These are phyloP conservation scores for Veloboletus limbatus DNA, from an alignment of 1,284 basidiomycete species.

Conservation along the genomic window DNA sequence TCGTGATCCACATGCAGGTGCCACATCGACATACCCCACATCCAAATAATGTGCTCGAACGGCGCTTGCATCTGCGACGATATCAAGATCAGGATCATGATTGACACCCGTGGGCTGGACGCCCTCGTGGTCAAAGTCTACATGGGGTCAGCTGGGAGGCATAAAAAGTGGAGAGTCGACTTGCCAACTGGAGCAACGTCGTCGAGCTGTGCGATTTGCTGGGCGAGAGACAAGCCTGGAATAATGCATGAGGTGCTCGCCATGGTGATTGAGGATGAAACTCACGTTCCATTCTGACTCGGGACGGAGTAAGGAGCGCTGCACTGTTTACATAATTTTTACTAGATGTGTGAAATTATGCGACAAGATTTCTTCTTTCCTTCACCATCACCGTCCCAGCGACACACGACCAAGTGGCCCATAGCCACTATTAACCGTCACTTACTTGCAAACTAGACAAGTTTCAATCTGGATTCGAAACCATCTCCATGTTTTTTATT, in stretches of 20 bases:
- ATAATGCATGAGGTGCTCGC: constrained; percentile 5
- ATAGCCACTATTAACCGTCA: constrained; percentile 24
- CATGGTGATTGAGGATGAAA: constrained; percentile 5
- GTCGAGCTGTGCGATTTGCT: constrained; percentile 80
- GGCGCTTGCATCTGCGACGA: constrained; percentile 30
- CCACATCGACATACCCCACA: constrained; percentile 61
- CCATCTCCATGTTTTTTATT: constrained; percentile 48
- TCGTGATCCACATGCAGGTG: constrained; percentile 7
- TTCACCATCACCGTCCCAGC: constrained; percentile 34
- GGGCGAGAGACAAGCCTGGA: constrained; percentile 65
- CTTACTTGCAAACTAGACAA: constrained; percentile 18
- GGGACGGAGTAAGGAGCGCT: neutral
- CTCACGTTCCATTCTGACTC: constrained; percentile 33
- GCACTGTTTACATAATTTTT: constrained; percentile 35
- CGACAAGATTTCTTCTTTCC: constrained; percentile 22
- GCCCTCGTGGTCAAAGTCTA: constrained; percentile 81
- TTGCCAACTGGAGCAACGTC: constrained; percentile 66
- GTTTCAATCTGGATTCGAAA: constrained; percentile 47
- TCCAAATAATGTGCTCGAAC: constrained; percentile 78
- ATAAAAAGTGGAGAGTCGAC: constrained; percentile 19
- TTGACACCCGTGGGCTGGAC: constrained; percentile 37
- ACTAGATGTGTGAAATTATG: constrained; percentile 26
- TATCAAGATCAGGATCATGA: constrained; percentile 30
- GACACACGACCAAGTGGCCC: constrained; percentile 33
- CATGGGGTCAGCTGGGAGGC: constrained; percentile 9